Evolutionary conservation across 257 asterid genomes (phyloP).

Genomic region (Penstemon barbatus): DNA sequence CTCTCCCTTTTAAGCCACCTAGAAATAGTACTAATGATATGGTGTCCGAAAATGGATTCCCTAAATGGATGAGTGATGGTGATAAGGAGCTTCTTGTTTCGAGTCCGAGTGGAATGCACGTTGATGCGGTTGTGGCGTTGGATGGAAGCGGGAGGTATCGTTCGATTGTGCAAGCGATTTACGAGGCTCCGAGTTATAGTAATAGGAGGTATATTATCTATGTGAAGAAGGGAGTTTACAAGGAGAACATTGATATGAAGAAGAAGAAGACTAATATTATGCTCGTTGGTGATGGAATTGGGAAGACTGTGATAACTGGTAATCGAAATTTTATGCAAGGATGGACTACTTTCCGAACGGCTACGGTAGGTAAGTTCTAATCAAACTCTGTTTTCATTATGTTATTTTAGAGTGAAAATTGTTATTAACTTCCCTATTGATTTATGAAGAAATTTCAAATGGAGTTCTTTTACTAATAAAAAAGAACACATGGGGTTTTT

Average conservation of each 20-base stretch:
- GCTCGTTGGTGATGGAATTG: conserved; percentile 94
- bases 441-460: too few species aligned
- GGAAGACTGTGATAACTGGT: conserved; percentile 68
- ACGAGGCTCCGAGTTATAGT: conserved; percentile 70
- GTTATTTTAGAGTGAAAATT: neutral
- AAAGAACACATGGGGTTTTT: too few species aligned
- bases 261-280: conserved; percentile 82
- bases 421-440: too few species aligned
- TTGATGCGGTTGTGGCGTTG: conserved; percentile 67
- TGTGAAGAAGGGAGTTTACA: conserved; percentile 84
- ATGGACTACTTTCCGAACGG: conserved; percentile 93
- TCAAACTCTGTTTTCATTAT: neutral
- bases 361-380: conserved; percentile 67
- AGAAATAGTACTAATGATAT: conserved; percentile 26
- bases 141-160: conserved; percentile 78
- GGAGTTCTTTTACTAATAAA: too few species aligned
- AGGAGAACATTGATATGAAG: conserved; percentile 86
- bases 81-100: conserved; percentile 50
- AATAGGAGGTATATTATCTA: conserved; percentile 74
- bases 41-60: conserved; percentile 29
- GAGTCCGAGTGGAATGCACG: conserved; percentile 54
- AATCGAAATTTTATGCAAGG: conserved; percentile 92
- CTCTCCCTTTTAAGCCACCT: conserved; percentile 52
- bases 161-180: conserved; percentile 61
- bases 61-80: conserved; percentile 80